These are phyloP conservation scores for Geotrichum klebahnii DNA, from an alignment of 1,139 yeast species.

Conservation along the genomic window DNA sequence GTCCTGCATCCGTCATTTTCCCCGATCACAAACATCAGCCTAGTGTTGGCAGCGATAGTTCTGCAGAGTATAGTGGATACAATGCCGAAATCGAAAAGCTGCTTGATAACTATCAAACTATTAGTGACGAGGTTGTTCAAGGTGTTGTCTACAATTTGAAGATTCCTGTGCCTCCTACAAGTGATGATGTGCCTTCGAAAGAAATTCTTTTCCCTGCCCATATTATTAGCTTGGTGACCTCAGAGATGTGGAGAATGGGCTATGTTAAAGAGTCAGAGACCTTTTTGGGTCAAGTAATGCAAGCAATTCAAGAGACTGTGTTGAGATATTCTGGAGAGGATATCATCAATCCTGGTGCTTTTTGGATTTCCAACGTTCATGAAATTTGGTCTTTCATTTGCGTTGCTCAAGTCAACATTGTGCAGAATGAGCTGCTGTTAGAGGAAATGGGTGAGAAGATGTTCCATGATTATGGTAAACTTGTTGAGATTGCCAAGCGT, in stretches of 20 bases:
- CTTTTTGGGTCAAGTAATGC: constrained; percentile 83
- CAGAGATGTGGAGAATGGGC: constrained; percentile 98
- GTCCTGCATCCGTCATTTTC: constrained; percentile 38
- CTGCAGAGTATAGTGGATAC: constrained; percentile 33
- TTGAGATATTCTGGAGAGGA: constrained; percentile 65
- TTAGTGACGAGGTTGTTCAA: constrained; percentile 81
- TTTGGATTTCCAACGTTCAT: constrained; percentile 96
- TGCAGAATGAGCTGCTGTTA: constrained; percentile 73
- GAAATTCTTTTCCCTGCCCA: constrained; percentile 96
- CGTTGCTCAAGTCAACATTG: constrained; percentile 85
- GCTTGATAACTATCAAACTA: constrained; percentile 71
- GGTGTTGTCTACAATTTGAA: constrained; percentile 85
- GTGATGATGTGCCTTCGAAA: constrained; percentile 75
- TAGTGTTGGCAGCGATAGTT: constrained; percentile 31
- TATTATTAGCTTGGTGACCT: constrained; percentile 81
- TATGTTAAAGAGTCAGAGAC: constrained; percentile 88
- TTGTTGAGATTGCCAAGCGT: constrained; percentile 88
- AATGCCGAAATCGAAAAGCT: constrained; percentile 42
- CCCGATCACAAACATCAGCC: constrained; percentile 29
- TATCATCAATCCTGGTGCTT: constrained; percentile 87
- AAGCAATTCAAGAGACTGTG: constrained; percentile 68
- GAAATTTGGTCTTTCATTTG: constrained; percentile 92
- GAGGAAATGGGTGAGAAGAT: constrained; percentile 88
- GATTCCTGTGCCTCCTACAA: constrained; percentile 79
- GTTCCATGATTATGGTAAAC: constrained; percentile 81